Percentiles rank a stretch among this genome's conserved stretches.
Evolutionary conservation across 768 basidiomycete species (phyloP).

Genomic region (Pulveroboletus sp.): DNA sequence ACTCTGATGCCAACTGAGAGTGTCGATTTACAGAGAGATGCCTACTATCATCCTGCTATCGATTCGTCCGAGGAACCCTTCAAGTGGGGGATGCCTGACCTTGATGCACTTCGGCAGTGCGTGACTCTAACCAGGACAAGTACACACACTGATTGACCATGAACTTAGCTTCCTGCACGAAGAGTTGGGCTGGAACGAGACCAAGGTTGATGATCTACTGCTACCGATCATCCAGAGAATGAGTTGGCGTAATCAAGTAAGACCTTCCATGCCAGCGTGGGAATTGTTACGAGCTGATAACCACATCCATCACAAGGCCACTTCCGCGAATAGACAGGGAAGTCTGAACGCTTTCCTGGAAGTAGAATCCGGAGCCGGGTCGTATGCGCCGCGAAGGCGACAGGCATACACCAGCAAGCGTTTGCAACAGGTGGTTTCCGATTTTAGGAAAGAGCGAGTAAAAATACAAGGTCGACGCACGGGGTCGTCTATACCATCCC

Average conservation of each 20-base stretch:
- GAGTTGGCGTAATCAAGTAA: slow-evolving; percentile 72
- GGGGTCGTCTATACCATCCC: slow-evolving; percentile 16
- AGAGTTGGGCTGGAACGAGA: slow-evolving; percentile 77
- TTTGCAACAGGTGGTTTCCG: slow-evolving; percentile 79
- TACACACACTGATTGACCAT: slow-evolving; percentile 10
- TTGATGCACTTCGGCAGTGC: slow-evolving; percentile 83
- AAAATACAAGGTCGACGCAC: slow-evolving; percentile 13
- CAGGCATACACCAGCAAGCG: slow-evolving; percentile 84
- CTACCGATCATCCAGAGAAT: slow-evolving; percentile 89
- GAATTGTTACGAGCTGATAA: background rate
- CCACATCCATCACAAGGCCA: slow-evolving; percentile 36
- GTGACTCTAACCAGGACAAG: slow-evolving; percentile 22
- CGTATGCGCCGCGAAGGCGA: slow-evolving; percentile 70
- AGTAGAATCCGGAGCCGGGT: slow-evolving; percentile 58
- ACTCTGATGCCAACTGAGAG: background rate
- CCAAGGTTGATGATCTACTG: slow-evolving; percentile 87
- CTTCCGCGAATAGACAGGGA: slow-evolving; percentile 69
- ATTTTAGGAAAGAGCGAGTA: slow-evolving; percentile 56
- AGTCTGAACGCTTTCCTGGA: slow-evolving; percentile 75
- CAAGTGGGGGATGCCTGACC: slow-evolving; percentile 95
- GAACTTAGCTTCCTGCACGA: slow-evolving; percentile 57
- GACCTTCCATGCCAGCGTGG: slow-evolving; percentile 8
- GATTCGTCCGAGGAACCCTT: slow-evolving; percentile 92
- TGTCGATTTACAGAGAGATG: slow-evolving; percentile 59
- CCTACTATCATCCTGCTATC: slow-evolving; percentile 88